These are phyloP conservation scores for Otatea glauca DNA, from an alignment of 176 grass and related monocot genomes.

Conservation along the genomic window DNA sequence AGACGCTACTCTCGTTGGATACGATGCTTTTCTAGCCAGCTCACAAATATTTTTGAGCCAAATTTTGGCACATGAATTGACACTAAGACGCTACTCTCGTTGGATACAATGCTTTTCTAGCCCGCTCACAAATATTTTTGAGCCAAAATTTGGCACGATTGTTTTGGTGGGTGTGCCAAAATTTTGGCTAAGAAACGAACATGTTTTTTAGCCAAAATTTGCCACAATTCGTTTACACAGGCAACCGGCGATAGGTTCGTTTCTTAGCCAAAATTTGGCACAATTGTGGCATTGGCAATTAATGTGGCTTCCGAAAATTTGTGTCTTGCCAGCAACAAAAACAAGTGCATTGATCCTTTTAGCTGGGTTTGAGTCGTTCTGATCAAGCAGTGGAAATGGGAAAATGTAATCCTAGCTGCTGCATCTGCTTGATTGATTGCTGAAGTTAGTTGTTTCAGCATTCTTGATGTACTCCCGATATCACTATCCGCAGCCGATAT, in stretches of 20 bases:
- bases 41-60: too few species aligned
- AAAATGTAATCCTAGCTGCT: neutral
- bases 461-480: neutral
- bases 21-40: too few species aligned
- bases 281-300: neutral
- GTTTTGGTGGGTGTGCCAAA: too few species aligned
- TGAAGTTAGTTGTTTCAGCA: neutral
- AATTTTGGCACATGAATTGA: too few species aligned
- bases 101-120: neutral
- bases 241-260: too few species aligned
- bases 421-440: neutral
- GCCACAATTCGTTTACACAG: too few species aligned
- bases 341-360: neutral
- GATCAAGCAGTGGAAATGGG: neutral
- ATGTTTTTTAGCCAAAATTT: too few species aligned
- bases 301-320: neutral
- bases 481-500: neutral
- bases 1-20: constrained; percentile 29
- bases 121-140: too few species aligned
- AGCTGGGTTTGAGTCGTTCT: neutral
- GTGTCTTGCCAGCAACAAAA: neutral
- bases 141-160: too few species aligned
- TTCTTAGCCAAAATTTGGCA: neutral
- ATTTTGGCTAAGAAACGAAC: too few species aligned
- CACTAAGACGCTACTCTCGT: neutral